Base-by-base conservation (phyloP, 441 rosid species). In the Euphorbia schlechtendalii region DNA sequence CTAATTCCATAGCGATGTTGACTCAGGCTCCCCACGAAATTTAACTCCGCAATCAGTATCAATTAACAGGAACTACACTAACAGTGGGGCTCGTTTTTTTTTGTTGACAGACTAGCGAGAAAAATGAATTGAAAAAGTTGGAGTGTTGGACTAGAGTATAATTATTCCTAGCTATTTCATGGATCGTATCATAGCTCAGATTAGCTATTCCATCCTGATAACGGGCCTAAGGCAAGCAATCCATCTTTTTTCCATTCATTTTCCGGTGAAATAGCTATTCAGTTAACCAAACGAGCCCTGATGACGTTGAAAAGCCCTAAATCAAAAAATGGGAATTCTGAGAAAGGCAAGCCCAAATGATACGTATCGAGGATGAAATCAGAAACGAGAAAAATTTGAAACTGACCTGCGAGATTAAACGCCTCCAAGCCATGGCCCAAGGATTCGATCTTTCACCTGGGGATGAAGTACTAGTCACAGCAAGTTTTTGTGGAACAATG, bases 361-460 rank as follows among this genome's bases (percentile, higher is more conserved):
- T 32, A 43, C 14, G 17, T 10, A 9, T 25, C 12, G 20, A 18
- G 9, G 54, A 25, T 3, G 18, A 2, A 17, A 45, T 40, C 9
- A 6, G 14, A 45, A 17, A 12, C 30, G 71, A 45, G n/a, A n/a
- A n/a, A 25, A n/a, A 43, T 8, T 27, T 45, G 6, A 18, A 64
- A 56, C 61, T 36, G 65, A 88, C 96, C 94, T 87, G 82, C 48
- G 90, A 74, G 76, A 91, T 79, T 66, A 91, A 71, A 67, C 82
- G 88, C 73, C 92, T 84, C 96, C 90, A 91, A 83, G 90, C 96
- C 98, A 91, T 91, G 68, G 72, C 64, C 79, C 25, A 43, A 63
- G 40, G 38, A 51, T 54, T 66, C 30, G 65, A 80, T 66, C 63
- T 59, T 67, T 8, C 43, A 2, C 2, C 17, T 18, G 24, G 49